These are phyloP conservation scores for Aspergillus cejpii DNA, from an alignment of 2,329 filamentous ascomycete genomes.

Conservation along the genomic window DNA sequence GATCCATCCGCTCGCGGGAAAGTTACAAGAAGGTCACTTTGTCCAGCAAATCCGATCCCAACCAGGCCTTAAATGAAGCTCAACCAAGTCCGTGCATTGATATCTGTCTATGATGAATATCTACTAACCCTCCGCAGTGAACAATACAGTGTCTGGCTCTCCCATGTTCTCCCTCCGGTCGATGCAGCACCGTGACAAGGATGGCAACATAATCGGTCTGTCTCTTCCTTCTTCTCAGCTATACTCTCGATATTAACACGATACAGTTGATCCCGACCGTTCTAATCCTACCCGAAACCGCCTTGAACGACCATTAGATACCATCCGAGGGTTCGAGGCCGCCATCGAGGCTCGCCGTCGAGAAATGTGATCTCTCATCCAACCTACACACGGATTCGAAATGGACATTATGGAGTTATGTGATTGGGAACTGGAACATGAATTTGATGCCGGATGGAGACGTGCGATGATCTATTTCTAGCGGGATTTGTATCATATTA, in stretches of 20 bases:
- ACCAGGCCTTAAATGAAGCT: slow-evolving; percentile 71
- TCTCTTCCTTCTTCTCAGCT: not conserved
- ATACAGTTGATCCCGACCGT: slow-evolving; percentile 74
- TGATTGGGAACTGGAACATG: slow-evolving; percentile 5
- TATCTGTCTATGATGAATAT: not conserved
- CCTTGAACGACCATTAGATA: slow-evolving; percentile 84
- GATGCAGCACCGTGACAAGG: slow-evolving; percentile 67
- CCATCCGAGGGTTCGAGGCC: slow-evolving; percentile 81
- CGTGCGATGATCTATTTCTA: slow-evolving; percentile 1
- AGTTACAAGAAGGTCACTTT: slow-evolving; percentile 33
- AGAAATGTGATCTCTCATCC: slow-evolving; percentile 41
- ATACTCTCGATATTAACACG: slow-evolving; percentile 10
- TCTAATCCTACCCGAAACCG: slow-evolving; percentile 84
- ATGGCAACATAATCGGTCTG: slow-evolving; percentile 71
- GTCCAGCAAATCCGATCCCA: slow-evolving; percentile 77
- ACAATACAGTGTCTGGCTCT: slow-evolving; percentile 4
- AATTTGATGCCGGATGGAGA: slow-evolving; percentile 1
- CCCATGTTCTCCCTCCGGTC: slow-evolving; percentile 60
- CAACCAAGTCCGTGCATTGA: slow-evolving; percentile 65
- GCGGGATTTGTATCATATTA: not conserved
- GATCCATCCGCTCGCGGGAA: slow-evolving; percentile 20
- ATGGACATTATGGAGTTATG: slow-evolving; percentile 8
- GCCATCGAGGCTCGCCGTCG: slow-evolving; percentile 62
- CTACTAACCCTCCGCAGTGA: not conserved
- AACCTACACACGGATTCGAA: slow-evolving; percentile 2